Conservation (phyloP, 306 rosid genomes). For the Rosa rugosa region DNA sequence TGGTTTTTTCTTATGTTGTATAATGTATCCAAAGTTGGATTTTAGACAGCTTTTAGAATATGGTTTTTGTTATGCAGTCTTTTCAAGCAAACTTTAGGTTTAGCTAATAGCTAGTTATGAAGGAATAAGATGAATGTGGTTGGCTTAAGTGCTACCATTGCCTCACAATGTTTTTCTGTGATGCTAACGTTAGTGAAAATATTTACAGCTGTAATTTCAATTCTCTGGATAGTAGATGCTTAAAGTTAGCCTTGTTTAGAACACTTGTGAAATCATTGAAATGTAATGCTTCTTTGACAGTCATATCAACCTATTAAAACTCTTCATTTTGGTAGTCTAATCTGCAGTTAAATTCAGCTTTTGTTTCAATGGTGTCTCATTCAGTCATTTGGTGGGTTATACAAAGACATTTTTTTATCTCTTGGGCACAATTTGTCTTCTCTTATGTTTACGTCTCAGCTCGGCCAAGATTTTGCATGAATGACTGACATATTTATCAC, state of each 20-base stretch:
- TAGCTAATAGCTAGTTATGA: conserved; percentile 3
- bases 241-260: not conserved
- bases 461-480: conserved; percentile 7
- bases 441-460: not conserved
- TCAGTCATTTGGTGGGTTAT: not conserved
- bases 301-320: not conserved
- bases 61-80: not conserved
- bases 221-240: not conserved
- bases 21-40: not conserved
- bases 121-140: not conserved
- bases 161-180: not conserved
- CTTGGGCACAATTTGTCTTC: not conserved
- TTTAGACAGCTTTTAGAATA: not conserved
- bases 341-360: not conserved
- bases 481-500: conserved; percentile 19
- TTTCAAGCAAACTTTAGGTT: not conserved
- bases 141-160: not conserved
- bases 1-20: not conserved
- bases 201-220: not conserved
- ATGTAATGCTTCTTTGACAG: not conserved
- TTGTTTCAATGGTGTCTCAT: not conserved
- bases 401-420: not conserved
- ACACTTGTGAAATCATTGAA: conserved; percentile 4
- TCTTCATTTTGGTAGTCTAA: not conserved
- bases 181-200: not conserved